These are phyloP conservation scores for Ilex aquifolium DNA, from an alignment of 257 asterid genomes.

Conservation along the genomic window DNA sequence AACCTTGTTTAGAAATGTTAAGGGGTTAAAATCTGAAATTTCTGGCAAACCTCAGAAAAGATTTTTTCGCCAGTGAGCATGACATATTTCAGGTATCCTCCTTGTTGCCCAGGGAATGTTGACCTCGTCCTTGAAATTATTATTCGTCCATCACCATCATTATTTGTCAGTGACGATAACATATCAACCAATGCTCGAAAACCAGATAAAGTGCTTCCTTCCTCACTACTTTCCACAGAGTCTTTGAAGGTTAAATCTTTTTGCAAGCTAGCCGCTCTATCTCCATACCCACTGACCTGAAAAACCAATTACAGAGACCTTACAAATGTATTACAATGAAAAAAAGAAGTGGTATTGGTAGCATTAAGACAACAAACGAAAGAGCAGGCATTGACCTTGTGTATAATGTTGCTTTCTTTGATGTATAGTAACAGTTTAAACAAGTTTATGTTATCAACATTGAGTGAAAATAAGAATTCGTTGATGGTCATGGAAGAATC, in stretches of 20 bases:
- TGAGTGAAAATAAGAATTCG: slow-evolving; percentile 78
- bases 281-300: slow-evolving; percentile 86
- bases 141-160: slow-evolving; percentile 75
- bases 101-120: slow-evolving; percentile 39
- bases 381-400: slow-evolving; percentile 53
- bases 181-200: slow-evolving; percentile 63
- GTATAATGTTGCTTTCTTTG: slow-evolving; percentile 74
- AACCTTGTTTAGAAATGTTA: no score
- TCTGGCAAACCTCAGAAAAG: slow-evolving; percentile 72
- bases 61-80: slow-evolving; percentile 96
- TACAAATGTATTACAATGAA: slow-evolving; percentile 9
- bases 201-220: slow-evolving; percentile 73
- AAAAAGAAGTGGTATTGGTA: slow-evolving; percentile 4
- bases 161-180: slow-evolving; percentile 69
- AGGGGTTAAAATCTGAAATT: neutral
- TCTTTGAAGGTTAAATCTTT: slow-evolving; percentile 30
- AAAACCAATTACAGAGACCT: slow-evolving; percentile 10
- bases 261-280: slow-evolving; percentile 42
- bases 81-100: slow-evolving; percentile 78
- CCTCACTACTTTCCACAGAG: slow-evolving; percentile 27
- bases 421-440: slow-evolving; percentile 59
- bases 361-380: slow-evolving; percentile 9
- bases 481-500: slow-evolving; percentile 62
- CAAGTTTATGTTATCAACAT: slow-evolving; percentile 91
- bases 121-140: slow-evolving; percentile 50